Conservation (phyloP, 495 filamentous ascomycete genomes). For the Aspergillus ostianus region DNA sequence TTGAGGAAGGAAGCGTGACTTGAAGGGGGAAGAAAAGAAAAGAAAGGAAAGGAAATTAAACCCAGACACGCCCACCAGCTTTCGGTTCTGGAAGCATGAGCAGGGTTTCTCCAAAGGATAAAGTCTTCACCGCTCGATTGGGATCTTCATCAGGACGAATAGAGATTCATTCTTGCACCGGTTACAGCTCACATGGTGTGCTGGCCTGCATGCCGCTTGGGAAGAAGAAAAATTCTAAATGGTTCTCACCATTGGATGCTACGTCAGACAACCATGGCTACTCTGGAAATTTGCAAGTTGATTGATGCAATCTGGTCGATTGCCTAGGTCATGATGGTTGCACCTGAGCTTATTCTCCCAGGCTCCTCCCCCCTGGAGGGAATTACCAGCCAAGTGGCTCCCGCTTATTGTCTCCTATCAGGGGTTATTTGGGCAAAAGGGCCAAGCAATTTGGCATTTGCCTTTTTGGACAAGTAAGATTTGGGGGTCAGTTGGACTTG, state of each 20-base stretch:
- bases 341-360: constrained; percentile 38
- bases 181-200: constrained; percentile 30
- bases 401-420: constrained; percentile 22
- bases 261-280: constrained; percentile 17
- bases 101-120: constrained; percentile 6
- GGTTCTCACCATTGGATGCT: constrained; percentile 18
- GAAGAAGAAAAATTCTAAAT: constrained; percentile 2
- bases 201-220: constrained; percentile 25
- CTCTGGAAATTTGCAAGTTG: constrained; percentile 16
- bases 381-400: constrained; percentile 9
- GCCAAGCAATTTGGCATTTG: constrained; percentile 23
- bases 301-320: constrained; percentile 12
- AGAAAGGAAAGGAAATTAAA: constrained; percentile 5
- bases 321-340: constrained; percentile 27
- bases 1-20: background rate
- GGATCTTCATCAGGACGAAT: constrained; percentile 16
- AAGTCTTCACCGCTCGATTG: constrained; percentile 20
- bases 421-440: constrained; percentile 15
- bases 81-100: constrained; percentile 6
- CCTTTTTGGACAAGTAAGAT: constrained; percentile 21
- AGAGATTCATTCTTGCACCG: constrained; percentile 16
- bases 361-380: constrained; percentile 5
- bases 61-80: background rate
- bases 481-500: constrained; percentile 23
- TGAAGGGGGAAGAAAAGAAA: constrained; percentile 3